phyloP scores from a whole-genome alignment of 1,139 yeast species.

The Taphrina populina region DNA sequence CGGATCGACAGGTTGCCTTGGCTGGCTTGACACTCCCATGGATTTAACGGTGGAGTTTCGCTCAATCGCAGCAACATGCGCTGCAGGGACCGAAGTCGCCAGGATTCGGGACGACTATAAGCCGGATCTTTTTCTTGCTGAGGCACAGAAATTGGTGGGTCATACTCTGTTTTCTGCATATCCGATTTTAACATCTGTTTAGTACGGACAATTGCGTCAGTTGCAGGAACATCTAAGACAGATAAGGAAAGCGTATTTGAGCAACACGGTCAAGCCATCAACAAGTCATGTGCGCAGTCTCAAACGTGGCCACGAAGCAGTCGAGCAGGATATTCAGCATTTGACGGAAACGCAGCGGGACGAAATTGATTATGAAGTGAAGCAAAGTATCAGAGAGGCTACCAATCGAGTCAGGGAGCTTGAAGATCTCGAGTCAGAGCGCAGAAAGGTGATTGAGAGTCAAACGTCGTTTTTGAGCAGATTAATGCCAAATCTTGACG shows the following conservation, averaged over 20 bases:
- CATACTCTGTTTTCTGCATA: no score
- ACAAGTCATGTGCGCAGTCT: conserved; percentile 4
- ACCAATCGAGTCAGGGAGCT: conserved; percentile 45
- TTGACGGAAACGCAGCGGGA: conserved; percentile 48
- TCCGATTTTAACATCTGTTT: not conserved
- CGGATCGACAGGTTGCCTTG: no score
- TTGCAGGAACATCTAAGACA: conserved; percentile 4
- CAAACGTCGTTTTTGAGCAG: conserved; percentile 36
- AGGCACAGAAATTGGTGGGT: conserved; percentile 1
- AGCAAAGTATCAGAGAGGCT: conserved; percentile 46
- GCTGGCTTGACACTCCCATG: no score
- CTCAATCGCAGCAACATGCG: conserved; percentile 17
- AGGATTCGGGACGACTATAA: not conserved
- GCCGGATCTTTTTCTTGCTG: conserved; percentile 7
- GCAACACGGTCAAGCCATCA: conserved; percentile 7
- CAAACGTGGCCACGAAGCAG: not conserved
- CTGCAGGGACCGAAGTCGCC: conserved; percentile 4
- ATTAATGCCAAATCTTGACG: conserved; percentile 41
- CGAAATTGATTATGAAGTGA: conserved; percentile 49
- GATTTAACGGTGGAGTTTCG: conserved; percentile 16
- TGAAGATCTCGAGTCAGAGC: conserved; percentile 41
- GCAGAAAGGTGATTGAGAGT: conserved; percentile 12
- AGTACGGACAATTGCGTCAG: conserved; percentile 8
- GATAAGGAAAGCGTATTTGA: conserved; percentile 17
- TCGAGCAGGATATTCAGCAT: conserved; percentile 11